Evolutionary conservation across 495 filamentous ascomycete genomes (phyloP), one percentile per base, ranked within the genome.

Genomic region (Podospora conica): DNA sequence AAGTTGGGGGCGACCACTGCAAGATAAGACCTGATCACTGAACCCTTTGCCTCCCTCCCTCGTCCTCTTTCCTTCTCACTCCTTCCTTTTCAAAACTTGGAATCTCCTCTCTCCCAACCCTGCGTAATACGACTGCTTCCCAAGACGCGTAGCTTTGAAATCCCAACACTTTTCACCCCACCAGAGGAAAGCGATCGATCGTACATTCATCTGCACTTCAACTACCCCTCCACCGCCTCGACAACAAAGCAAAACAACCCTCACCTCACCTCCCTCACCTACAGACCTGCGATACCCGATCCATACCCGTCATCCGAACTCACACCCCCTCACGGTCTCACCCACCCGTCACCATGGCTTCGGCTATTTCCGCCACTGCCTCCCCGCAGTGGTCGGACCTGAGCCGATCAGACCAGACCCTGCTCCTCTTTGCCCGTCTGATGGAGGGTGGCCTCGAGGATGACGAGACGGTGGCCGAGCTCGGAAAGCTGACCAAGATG

Each of bases 361-460:
- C 69, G 68, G 67, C 71, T 64, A 24, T 65, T 40, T 33, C 56
- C 55, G 60, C 67, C 63, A 48, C 48, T 18, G 21, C 65, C 6
- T 55, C 40, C 21, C 62, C 57, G 20, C 58, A 22, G 68, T 12
- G 12, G n/a, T 27, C 68, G 21, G 56, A 65, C 24, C 7, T 75
- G 57, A 68, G 64, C 23, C 69, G 69, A 56, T 68, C 77, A 18
- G 83, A 84, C 61, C 78, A 84, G 69, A 82, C 80, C 6, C 69
- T 84, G 22, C 77, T 84, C 28, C 75, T 86, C 57, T 78, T 85
- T 55, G 82, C 83, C 55, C 69, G 77, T 48, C 68, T 86, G 56
- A 85, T 86, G 82, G 84, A 85, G 70, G 82, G 81, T 18, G 84
- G 83, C 29, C 79, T 80, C 65, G 81, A 85, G 61, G 84, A 85